Evolutionary conservation across 73 alveolate species (phyloP).

Genomic region (Breviolum minutum): DNA sequence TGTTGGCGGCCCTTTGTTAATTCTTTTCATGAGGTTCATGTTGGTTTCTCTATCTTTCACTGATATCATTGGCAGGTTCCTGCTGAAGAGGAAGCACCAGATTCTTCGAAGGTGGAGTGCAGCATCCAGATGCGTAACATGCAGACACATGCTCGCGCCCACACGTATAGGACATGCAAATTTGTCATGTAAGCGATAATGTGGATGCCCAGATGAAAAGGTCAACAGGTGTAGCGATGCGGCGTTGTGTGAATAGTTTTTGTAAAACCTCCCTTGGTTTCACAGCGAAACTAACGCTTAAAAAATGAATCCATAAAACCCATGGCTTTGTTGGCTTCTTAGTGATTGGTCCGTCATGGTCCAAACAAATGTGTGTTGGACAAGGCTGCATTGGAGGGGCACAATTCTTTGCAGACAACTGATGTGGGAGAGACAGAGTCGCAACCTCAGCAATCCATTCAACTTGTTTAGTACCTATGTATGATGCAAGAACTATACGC

Average conservation of each 20-base stretch:
- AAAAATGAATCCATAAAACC: background rate
- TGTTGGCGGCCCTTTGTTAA: background rate
- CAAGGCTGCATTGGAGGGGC: conserved; percentile 31
- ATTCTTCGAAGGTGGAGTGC: background rate
- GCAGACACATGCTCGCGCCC: background rate
- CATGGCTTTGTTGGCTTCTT: background rate
- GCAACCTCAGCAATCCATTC: background rate
- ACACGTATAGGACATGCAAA: background rate
- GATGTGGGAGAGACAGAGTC: conserved; percentile 64
- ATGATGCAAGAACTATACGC: too few species aligned
- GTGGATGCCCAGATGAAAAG: background rate
- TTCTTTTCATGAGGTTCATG: background rate
- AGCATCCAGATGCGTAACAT: background rate
- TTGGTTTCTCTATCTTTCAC: background rate
- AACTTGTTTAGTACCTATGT: too few species aligned
- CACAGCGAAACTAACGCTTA: background rate
- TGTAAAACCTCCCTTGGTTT: background rate
- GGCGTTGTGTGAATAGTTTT: background rate
- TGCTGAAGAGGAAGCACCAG: background rate
- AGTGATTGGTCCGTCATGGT: background rate
- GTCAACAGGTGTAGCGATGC: too few species aligned
- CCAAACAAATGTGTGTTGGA: background rate
- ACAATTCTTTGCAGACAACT: conserved; percentile 62
- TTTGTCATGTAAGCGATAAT: too few species aligned
- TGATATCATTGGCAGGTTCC: background rate